Percentiles rank a stretch among this genome's conserved stretches.
These are phyloP conservation scores for Diplogelasinospora grovesii DNA, from an alignment of 495 filamentous ascomycete genomes.

Conservation along the genomic window DNA sequence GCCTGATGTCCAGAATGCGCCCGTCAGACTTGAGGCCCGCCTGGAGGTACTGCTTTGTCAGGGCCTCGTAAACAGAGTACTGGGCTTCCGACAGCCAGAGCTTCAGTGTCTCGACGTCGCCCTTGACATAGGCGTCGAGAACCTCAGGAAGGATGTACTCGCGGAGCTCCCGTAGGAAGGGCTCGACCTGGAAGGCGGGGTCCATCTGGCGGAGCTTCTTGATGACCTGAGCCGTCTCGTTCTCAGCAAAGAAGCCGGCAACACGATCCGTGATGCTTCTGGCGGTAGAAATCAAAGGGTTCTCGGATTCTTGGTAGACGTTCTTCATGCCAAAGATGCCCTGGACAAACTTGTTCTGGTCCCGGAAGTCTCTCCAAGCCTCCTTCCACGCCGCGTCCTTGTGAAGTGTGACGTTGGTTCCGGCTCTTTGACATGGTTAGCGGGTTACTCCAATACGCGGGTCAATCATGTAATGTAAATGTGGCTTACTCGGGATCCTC, in stretches of 20 bases:
- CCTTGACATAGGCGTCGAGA: slow-evolving; percentile 95
- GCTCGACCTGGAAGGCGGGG: slow-evolving; percentile 87
- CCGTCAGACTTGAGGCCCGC: slow-evolving; percentile 91
- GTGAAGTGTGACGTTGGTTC: slow-evolving; percentile 88
- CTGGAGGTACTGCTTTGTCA: slow-evolving; percentile 89
- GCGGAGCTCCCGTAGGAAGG: slow-evolving; percentile 87
- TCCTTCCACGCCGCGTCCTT: slow-evolving; percentile 97
- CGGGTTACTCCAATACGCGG: too few species aligned
- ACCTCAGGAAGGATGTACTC: slow-evolving; percentile 98
- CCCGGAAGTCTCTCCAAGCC: slow-evolving; percentile 86
- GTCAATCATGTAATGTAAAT: too few species aligned
- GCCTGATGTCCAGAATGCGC: slow-evolving; percentile 85
- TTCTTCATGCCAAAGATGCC: slow-evolving; percentile 75
- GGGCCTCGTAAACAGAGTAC: slow-evolving; percentile 86
- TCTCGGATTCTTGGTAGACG: slow-evolving; percentile 91
- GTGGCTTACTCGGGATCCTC: slow-evolving; percentile 90
- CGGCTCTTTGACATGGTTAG: slow-evolving; percentile 58
- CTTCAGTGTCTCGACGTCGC: slow-evolving; percentile 82
- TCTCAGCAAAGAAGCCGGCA: slow-evolving; percentile 95
- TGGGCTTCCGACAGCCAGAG: slow-evolving; percentile 94
- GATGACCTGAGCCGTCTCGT: slow-evolving; percentile 93
- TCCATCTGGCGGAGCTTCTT: slow-evolving; percentile 98
- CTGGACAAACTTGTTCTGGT: slow-evolving; percentile 82
- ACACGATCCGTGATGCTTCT: slow-evolving; percentile 89
- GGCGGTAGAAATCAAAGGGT: slow-evolving; percentile 87